A percentile compares a stretch with the other conserved stretches of the same genome.
Evolutionary conservation across 202 grass and related monocot species (phyloP).

Genomic region (Thinopyrum obtusiflorum): DNA sequence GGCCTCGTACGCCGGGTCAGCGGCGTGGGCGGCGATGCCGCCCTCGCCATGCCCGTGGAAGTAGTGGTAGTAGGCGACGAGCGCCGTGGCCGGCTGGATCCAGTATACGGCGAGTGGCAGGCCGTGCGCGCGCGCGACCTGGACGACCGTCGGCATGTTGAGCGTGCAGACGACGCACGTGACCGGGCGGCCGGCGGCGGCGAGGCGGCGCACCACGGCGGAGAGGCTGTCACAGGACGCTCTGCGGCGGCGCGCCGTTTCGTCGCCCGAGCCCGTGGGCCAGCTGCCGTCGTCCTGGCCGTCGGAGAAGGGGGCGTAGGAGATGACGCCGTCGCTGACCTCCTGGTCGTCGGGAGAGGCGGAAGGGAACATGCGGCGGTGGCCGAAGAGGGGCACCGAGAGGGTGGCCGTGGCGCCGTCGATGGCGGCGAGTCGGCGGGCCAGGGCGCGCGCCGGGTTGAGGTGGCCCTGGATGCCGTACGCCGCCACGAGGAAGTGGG

Average conservation of each 20-base stretch:
- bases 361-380: conserved; percentile 61
- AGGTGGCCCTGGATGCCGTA: conserved; percentile 55
- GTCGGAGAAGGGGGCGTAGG: conserved; percentile 57
- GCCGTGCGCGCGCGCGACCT: conserved; percentile 5
- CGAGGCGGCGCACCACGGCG: conserved; percentile 16
- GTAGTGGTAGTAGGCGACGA: conserved; percentile 60
- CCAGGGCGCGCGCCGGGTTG: conserved; percentile 41
- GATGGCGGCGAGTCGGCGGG: conserved; percentile 28
- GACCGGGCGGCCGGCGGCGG: conserved; percentile 15
- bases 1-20: conserved; percentile 14
- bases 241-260: neutral
- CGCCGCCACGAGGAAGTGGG: conserved; percentile 54
- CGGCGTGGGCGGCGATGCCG: neutral
- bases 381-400: conserved; percentile 30
- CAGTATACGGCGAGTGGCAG: conserved; percentile 41
- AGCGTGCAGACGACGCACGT: conserved; percentile 35
- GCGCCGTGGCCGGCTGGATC: conserved; percentile 43
- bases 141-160: conserved; percentile 17
- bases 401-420: conserved; percentile 42
- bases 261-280: neutral
- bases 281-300: conserved; percentile 41
- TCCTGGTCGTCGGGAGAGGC: neutral
- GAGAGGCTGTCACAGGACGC: conserved; percentile 13
- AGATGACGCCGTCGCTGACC: conserved; percentile 39
- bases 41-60: conserved; percentile 35